phyloP scores from a whole-genome alignment of 2,329 filamentous ascomycete genomes.

The Alternaria brassicicola region DNA sequence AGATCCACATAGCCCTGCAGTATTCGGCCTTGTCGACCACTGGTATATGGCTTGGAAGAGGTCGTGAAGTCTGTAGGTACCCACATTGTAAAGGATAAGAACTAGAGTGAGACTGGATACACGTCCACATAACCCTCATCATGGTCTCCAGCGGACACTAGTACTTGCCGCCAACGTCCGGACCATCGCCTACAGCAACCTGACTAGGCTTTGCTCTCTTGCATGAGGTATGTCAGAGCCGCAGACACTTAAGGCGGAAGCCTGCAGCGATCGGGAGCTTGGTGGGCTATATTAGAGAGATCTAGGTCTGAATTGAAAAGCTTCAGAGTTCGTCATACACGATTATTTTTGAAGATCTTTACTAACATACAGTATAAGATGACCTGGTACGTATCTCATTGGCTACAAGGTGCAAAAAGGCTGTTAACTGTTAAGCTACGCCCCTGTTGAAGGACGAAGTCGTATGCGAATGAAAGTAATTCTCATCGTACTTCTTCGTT shows the following conservation, averaged over 20 bases:
- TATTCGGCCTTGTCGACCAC: slow-evolving; percentile 1
- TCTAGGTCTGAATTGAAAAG: too few species aligned
- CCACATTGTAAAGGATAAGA: neutral
- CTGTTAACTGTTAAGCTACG: too few species aligned
- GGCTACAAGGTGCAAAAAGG: too few species aligned
- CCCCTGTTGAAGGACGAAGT: neutral
- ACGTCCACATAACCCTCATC: neutral
- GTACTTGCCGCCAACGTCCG: neutral
- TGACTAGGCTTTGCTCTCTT: neutral
- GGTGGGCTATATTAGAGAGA: too few species aligned
- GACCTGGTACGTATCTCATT: neutral
- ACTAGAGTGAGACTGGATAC: neutral
- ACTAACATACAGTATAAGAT: neutral
- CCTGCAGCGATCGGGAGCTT: too few species aligned
- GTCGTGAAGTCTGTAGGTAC: slow-evolving; percentile 7
- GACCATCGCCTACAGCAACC: neutral
- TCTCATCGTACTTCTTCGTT: neutral
- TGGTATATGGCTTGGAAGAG: neutral
- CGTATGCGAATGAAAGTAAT: neutral
- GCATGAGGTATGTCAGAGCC: too few species aligned
- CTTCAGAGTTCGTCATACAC: too few species aligned
- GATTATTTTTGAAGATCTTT: too few species aligned
- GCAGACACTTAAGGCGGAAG: too few species aligned
- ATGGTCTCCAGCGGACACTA: neutral
- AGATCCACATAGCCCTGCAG: slow-evolving; percentile 1